Percentiles rank a stretch among this genome's conserved stretches.
Conservation (phyloP, 768 basidiomycete species). For the Rhizopogon rudus region DNA sequence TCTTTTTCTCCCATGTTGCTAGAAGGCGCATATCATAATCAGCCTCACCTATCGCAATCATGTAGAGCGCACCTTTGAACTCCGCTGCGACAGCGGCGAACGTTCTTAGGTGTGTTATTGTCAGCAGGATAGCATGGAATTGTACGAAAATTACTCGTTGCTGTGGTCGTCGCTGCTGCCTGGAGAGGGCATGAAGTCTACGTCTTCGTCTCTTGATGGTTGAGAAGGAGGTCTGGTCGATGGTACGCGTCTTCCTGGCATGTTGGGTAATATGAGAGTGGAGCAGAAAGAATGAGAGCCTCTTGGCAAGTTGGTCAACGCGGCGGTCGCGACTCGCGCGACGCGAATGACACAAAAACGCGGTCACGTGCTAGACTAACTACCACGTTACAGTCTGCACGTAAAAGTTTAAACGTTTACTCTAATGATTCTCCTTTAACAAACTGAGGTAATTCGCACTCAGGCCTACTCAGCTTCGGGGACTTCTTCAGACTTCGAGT, state of each 20-base stretch:
- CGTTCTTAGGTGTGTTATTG: slow-evolving; percentile 6
- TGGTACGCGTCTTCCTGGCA: slow-evolving; percentile 9
- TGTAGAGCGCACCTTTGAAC: slow-evolving; percentile 21
- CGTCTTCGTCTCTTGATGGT: slow-evolving; percentile 4
- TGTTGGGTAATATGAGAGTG: not conserved
- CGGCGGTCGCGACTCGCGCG: not conserved
- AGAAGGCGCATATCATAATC: not conserved
- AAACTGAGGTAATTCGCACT: no score
- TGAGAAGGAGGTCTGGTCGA: not conserved
- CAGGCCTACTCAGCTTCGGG: no score
- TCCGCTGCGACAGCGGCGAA: slow-evolving; percentile 27
- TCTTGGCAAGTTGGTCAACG: not conserved
- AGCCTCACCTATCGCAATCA: no score
- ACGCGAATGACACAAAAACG: not conserved
- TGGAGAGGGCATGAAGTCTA: slow-evolving; percentile 13
- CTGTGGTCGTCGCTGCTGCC: slow-evolving; percentile 22
- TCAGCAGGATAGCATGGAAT: not conserved
- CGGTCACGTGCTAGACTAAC: slow-evolving; percentile 13
- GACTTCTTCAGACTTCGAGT: no score
- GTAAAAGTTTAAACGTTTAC: no score
- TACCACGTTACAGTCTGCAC: no score
- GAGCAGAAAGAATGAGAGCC: no score
- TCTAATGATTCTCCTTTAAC: no score
- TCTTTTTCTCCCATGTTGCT: slow-evolving; percentile 31
- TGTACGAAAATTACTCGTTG: slow-evolving; percentile 16